Base-by-base conservation (phyloP, 371 early-diverging fungal species). In the Syncephalastrum racemosum region DNA sequence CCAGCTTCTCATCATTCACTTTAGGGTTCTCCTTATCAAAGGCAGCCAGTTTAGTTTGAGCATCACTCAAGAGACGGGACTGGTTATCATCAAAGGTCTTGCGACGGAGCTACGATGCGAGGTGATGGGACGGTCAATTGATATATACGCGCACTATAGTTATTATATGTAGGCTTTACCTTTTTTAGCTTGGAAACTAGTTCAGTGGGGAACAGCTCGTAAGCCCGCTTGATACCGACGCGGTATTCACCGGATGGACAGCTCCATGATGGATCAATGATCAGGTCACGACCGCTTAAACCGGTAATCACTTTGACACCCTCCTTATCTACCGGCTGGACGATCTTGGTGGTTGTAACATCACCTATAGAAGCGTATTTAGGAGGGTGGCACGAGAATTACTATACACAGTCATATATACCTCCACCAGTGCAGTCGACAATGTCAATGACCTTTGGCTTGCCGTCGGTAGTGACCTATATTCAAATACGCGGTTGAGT, bases 351-450 rank as follows among this genome's bases (percentile, higher is more conserved):
- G 20, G 86, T 85, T 19, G 73, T 67, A 14, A 91, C 88, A 66
- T 91, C 92, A 58, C 94, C 94, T 62, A 67, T 60, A 2, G 3
- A 18, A 19, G 4, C 14, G 19, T 46, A 12, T 46, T 16, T 53
- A 19, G 18, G 14, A 31, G 18, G 2, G 19, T 0, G 14, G 8
- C 19, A 22, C 13, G 16, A n/a, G 16, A 18, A 47, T 19, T 20
- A 24, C 14, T 8, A n/a, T 39, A 25, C 36, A 4, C 23, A 3
- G 2, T 27, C n/a, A 2, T 2, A 14, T 23, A 58, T 59, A 75
- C 78, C 81, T 47, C 82, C 81, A 40, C 96, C 95, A 10, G 96
- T 93, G 78, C 96, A 95, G 77, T 96, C 98, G 43, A 97, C 86
- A 55, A 91, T 84, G 69, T 96, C 94, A 40, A 95, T 75, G 36